These are phyloP conservation scores for Russula ochroleuca DNA, from an alignment of 768 basidiomycete species.

Conservation along the genomic window DNA sequence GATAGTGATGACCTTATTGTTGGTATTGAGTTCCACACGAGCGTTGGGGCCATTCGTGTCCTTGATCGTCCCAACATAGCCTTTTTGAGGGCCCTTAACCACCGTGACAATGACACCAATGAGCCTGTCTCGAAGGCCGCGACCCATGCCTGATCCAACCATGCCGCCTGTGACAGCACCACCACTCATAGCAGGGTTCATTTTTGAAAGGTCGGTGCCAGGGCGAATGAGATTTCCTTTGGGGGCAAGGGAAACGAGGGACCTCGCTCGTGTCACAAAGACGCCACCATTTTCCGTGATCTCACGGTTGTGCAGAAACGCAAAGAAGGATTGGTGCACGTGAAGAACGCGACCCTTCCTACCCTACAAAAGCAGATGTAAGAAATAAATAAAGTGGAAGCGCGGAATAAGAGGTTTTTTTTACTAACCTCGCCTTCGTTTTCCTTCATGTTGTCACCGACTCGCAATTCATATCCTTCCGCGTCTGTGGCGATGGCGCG, in stretches of 20 bases:
- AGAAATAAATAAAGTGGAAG: background rate
- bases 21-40: conserved; percentile 85
- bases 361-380: conserved; percentile 42
- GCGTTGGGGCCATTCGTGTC: conserved; percentile 86
- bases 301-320: conserved; percentile 92
- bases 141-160: conserved; percentile 77
- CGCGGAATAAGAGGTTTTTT: background rate
- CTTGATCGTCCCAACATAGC: conserved; percentile 87
- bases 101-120: conserved; percentile 77
- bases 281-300: conserved; percentile 88
- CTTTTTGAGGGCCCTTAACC: conserved; percentile 85
- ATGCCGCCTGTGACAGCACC: conserved; percentile 63
- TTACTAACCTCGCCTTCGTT: conserved; percentile 72
- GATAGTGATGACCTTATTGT: conserved; percentile 85
- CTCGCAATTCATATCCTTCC: conserved; percentile 79
- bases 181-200: conserved; percentile 76
- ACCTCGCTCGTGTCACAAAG: conserved; percentile 85
- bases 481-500: conserved; percentile 86
- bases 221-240: conserved; percentile 69
- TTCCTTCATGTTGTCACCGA: conserved; percentile 92
- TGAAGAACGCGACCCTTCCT: conserved; percentile 90
- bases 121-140: conserved; percentile 77
- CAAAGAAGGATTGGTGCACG: conserved; percentile 90
- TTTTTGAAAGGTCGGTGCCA: conserved; percentile 76
- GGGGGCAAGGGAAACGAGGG: conserved; percentile 79